Evolutionary conservation across 805 yeast genomes (phyloP), one percentile per base, ranked within the genome.

Genomic region (Myxozyma monticola): DNA sequence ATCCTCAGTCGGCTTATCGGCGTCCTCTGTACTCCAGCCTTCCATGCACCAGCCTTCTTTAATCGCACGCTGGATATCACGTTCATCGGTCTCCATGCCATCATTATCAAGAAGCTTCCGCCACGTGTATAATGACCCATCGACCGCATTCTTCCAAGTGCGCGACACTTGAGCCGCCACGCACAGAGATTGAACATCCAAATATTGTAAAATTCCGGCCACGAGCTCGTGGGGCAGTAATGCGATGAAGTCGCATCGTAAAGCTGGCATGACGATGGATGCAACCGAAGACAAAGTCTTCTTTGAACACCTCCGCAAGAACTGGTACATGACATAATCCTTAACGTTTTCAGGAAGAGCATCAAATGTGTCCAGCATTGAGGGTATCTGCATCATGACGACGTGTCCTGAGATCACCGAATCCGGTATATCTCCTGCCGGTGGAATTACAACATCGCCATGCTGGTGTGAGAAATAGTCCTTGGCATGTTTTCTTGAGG

Each of bases 201-300:
- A 71, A 50, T 79, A 76, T 2, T 76, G 69, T 45, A 93, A 71
- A 8, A 93, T 81, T 39, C 80, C 77, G 57, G 78, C 71, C 1
- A 87, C 69, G 9, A 93, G 72, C 63, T 93, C 98, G 0, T 78
- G 62, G 0, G 99, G 99, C 26, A 93, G 69, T 40, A 76, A 69
- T 10, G 80, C 64, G 8, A 91, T 65, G 35, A 93, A 68, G 62
- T 93, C 98, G 62, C 91, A 78, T 58, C 80, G 78, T 62, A 93
- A 74, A 9, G 81, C 76, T 5, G 69, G 65, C 25, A 75, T 75
- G 12, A 87, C 71, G 1, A 76, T 60, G 12, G 76, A 74, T 26
- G 77, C 74, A 45, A 88, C 67, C 10, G 83, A 72, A 40, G 88
- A 81, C 45, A 88, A 71, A 3, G 86, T 74, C 17, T 76, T 65